Base-by-base conservation (phyloP, 31 red algal genomes). In the Porphyra umbilicalis region DNA sequence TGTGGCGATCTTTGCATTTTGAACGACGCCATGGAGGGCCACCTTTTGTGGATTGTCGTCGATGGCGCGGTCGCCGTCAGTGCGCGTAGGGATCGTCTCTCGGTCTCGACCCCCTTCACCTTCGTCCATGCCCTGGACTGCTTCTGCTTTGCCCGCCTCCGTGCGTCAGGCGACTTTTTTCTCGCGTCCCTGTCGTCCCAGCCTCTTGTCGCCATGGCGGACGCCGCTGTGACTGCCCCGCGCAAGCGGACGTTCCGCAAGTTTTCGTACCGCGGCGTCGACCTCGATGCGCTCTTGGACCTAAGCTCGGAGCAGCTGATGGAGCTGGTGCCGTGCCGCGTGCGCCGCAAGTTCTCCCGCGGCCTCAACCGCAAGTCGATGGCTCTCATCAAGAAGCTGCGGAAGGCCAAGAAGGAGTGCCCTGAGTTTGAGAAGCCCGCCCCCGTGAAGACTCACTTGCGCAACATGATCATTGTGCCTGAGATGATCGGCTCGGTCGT, bases 401-500 rank as follows among this genome's bases (percentile, higher is more conserved):
- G 91, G 75, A 96, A 99, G 88, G 97, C 97, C 0, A 99, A 99
- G 90, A 91, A 88, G 83, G 91, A 90, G 32, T 94, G 88, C 80
- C 85, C 89, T 18, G 88, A 87, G 77, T 83, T 92, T 76, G 95
- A 98, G 83, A 98, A 98, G 86, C 95, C 95, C 20, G 90, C 87
- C 33, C 88, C 88, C 20, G 90, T 97, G 18, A 97, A 93, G 86
- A 93, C 91, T 20, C 91, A 93, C 84, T 76, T 93, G 42, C 91
- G 91, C 79, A 81, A 98, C 87, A 96, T 99, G 97, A 94, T 99
- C 77, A 90, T 99, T 39, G 86, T 99, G 35, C 97, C 97, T 6
- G 97, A 99, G 79, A 99, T 99, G 97, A 96, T 99, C 39, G 97
- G 97, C 74, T 91, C 91, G 34, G 91, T 95, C 33, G 90, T 99